Evolutionary conservation across 1,284 basidiomycete genomes (phyloP).

Genomic region (Heterobasidion annosum): DNA sequence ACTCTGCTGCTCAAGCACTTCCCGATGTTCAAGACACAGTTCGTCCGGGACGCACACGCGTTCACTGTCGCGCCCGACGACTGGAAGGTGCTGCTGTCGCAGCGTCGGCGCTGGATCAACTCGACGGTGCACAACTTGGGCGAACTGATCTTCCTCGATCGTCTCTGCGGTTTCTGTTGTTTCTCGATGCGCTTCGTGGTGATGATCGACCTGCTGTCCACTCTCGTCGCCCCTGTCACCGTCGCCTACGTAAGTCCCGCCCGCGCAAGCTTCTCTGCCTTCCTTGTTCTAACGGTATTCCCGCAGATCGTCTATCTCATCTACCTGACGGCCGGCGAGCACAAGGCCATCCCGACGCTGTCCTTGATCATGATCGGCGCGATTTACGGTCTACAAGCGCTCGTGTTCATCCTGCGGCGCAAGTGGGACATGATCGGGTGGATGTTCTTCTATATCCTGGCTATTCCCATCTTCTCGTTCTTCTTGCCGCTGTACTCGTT

Average conservation of each 20-base stretch:
- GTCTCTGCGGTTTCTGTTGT: constrained; percentile 94
- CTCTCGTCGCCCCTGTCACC: constrained; percentile 85
- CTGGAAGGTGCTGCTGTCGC: constrained; percentile 93
- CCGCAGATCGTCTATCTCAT: constrained; percentile 79
- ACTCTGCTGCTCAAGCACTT: constrained; percentile 94
- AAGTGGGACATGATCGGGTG: constrained; percentile 97
- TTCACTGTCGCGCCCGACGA: constrained; percentile 89
- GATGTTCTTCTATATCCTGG: constrained; percentile 95
- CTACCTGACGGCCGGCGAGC: constrained; percentile 60
- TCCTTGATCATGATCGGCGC: constrained; percentile 90
- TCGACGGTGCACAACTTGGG: constrained; percentile 97
- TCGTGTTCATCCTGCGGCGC: constrained; percentile 79
- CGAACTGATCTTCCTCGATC: constrained; percentile 87
- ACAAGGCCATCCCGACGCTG: constrained; percentile 61
- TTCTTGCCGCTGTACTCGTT: constrained; percentile 94
- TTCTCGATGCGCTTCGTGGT: constrained; percentile 99
- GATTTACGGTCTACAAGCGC: constrained; percentile 86
- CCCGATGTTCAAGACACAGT: constrained; percentile 88
- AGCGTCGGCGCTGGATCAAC: constrained; percentile 99
- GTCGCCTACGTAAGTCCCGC: constrained; percentile 77
- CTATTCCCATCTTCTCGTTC: constrained; percentile 89
- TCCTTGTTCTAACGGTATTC: constrained; percentile 8
- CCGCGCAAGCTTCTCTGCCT: neutral
- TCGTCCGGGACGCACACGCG: constrained; percentile 89
- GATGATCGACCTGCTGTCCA: constrained; percentile 89